Evolutionary conservation across 2,329 filamentous ascomycete species (phyloP).

Genomic region (Blumeria graminis): DNA sequence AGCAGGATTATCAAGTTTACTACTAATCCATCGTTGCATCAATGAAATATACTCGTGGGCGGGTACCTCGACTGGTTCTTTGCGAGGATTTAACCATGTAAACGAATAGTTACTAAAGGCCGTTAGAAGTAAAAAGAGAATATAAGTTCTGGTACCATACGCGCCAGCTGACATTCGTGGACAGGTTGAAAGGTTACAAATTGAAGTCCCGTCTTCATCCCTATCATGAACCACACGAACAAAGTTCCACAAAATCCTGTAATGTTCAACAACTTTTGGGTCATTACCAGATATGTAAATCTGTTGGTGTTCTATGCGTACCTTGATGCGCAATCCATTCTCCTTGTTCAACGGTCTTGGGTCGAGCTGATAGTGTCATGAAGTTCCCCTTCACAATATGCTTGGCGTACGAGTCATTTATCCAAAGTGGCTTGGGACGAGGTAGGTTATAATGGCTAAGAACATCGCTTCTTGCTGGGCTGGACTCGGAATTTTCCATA

Average conservation of each 20-base stretch:
- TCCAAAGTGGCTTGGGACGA: conserved; percentile 45
- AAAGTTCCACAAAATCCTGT: conserved; percentile 70
- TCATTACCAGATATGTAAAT: background rate
- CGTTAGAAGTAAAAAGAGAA: conserved; percentile 1
- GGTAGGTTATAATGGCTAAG: conserved; percentile 39
- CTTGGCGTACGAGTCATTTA: conserved; percentile 50
- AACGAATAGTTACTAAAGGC: conserved; percentile 62
- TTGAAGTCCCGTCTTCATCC: conserved; percentile 49
- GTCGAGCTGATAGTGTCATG: conserved; percentile 79
- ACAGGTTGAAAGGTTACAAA: conserved; percentile 67
- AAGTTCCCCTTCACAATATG: conserved; percentile 95
- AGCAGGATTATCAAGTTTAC: conserved; percentile 73
- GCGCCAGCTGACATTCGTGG: conserved; percentile 84
- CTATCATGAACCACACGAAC: conserved; percentile 71
- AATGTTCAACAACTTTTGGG: conserved; percentile 63
- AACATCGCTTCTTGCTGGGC: conserved; percentile 19
- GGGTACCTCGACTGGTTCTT: conserved; percentile 74
- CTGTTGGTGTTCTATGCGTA: conserved; percentile 19
- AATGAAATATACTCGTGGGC: conserved; percentile 85
- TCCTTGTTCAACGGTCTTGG: conserved; percentile 77
- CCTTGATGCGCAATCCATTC: conserved; percentile 94
- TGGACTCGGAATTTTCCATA: conserved; percentile 29
- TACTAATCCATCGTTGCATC: conserved; percentile 91
- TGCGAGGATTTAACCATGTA: conserved; percentile 79
- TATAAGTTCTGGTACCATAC: conserved; percentile 29